Conservation (phyloP, 306 rosid species). For the Fagus sylvatica region DNA sequence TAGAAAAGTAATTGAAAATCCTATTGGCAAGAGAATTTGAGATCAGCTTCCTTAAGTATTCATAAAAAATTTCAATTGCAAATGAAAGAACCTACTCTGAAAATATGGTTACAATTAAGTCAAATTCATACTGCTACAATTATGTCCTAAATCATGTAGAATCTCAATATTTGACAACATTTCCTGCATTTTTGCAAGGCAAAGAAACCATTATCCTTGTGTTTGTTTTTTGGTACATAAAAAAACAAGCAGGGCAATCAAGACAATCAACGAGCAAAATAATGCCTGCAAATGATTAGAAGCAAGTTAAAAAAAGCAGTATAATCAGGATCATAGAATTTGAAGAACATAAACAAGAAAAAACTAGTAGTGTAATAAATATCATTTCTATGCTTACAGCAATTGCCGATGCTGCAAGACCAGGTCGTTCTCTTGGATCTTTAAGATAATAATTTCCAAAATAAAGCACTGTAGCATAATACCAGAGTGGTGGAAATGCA, state of each 20-base stretch:
- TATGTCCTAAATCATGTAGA: neutral
- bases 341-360: neutral
- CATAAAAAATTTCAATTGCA: neutral
- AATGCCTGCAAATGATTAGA: conserved; percentile 30
- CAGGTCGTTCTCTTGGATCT: conserved; percentile 44
- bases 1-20: neutral
- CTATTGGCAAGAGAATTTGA: neutral
- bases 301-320: neutral
- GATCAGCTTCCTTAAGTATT: neutral
- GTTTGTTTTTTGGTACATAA: conserved; percentile 25
- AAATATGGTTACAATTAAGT: neutral
- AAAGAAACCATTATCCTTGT: neutral
- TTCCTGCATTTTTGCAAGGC: neutral
- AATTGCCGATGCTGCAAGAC: conserved; percentile 48
- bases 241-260: conserved; percentile 21
- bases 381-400: conserved; percentile 28
- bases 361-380: too few species aligned
- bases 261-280: conserved; percentile 29
- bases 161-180: neutral
- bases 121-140: too few species aligned
- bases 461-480: conserved; percentile 32
- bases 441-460: conserved; percentile 22
- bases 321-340: neutral
- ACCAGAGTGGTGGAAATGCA: conserved; percentile 44
- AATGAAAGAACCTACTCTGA: neutral